Conservation (phyloP, 2,329 filamentous ascomycete species). For the Ascochyta viciae-villosae region DNA sequence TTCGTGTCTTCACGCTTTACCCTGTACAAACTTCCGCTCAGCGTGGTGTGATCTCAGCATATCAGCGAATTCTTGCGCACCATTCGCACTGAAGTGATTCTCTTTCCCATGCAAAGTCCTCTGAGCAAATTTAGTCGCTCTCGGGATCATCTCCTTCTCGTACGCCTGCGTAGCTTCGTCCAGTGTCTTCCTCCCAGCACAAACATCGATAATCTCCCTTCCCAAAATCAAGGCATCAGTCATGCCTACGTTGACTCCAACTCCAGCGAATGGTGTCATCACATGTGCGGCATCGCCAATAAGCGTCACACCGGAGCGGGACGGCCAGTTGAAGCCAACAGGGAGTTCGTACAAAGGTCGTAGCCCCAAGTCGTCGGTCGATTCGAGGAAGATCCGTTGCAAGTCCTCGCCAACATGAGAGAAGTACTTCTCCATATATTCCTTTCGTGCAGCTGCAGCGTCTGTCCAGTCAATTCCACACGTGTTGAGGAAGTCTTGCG, state of each 20-base stretch:
- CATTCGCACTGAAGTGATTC: slow-evolving; percentile 28
- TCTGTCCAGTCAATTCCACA: slow-evolving; percentile 56
- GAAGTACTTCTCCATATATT: slow-evolving; percentile 33
- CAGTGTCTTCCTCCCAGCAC: slow-evolving; percentile 28
- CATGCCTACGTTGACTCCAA: slow-evolving; percentile 66
- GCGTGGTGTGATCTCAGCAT: slow-evolving; percentile 24
- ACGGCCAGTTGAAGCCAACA: slow-evolving; percentile 58
- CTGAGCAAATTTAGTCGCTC: slow-evolving; percentile 25
- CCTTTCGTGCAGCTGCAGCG: slow-evolving; percentile 42
- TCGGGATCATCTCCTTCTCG: slow-evolving; percentile 36
- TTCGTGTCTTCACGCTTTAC: background rate
- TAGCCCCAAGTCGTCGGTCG: slow-evolving; percentile 22
- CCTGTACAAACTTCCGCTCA: background rate
- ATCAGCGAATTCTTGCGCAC: slow-evolving; percentile 29
- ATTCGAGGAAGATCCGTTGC: slow-evolving; percentile 30
- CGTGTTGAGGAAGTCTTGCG: slow-evolving; percentile 50
- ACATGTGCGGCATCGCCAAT: slow-evolving; percentile 68
- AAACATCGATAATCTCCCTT: slow-evolving; percentile 25
- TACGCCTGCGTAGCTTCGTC: slow-evolving; percentile 30
- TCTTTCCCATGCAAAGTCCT: slow-evolving; percentile 33
- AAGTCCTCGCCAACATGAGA: slow-evolving; percentile 45
- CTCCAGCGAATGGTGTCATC: slow-evolving; percentile 65
- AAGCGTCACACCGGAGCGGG: slow-evolving; percentile 59
- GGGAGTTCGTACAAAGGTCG: slow-evolving; percentile 62
- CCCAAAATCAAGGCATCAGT: slow-evolving; percentile 62